Evolutionary conservation across 1,284 basidiomycete genomes (phyloP).

Genomic region (Cryptococcus sp.): DNA sequence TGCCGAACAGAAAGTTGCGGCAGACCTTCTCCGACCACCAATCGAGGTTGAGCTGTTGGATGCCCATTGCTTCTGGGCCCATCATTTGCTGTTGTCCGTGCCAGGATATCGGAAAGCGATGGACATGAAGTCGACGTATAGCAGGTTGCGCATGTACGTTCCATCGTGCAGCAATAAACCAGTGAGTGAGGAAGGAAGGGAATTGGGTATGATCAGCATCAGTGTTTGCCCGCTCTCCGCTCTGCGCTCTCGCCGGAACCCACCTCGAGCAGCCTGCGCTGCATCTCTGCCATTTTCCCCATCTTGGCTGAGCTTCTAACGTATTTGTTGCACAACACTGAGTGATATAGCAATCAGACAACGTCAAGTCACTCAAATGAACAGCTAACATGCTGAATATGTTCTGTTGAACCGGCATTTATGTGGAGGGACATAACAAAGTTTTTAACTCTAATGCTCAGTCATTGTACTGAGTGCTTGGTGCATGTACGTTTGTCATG

Average conservation of each 20-base stretch:
- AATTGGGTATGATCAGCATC: neutral
- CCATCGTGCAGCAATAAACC: neutral
- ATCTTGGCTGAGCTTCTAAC: conserved; percentile 30
- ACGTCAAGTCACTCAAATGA: too few relatives aligned
- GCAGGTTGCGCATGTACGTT: too few relatives aligned
- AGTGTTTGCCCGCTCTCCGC: neutral
- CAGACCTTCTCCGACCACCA: conserved; percentile 99
- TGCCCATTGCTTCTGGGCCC: conserved; percentile 98
- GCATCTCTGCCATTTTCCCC: conserved; percentile 55
- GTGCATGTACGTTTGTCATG: neutral
- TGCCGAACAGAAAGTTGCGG: conserved; percentile 96
- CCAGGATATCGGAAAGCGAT: too few relatives aligned
- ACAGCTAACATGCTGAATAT: too few relatives aligned
- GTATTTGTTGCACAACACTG: too few relatives aligned
- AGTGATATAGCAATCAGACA: too few relatives aligned
- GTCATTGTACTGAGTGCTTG: too few relatives aligned
- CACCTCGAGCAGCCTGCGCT: conserved; percentile 56
- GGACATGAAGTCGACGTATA: too few relatives aligned
- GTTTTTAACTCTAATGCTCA: too few relatives aligned
- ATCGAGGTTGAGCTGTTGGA: conserved; percentile 84
- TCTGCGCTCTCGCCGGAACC: conserved; percentile 9
- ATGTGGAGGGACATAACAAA: too few relatives aligned
- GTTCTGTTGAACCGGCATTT: too few relatives aligned
- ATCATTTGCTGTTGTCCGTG: conserved; percentile 83
- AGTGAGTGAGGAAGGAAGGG: neutral